A percentile compares a stretch with the other conserved stretches of the same genome.
phyloP scores from a whole-genome alignment of 345 rosid species.

The Murraya paniculata region DNA sequence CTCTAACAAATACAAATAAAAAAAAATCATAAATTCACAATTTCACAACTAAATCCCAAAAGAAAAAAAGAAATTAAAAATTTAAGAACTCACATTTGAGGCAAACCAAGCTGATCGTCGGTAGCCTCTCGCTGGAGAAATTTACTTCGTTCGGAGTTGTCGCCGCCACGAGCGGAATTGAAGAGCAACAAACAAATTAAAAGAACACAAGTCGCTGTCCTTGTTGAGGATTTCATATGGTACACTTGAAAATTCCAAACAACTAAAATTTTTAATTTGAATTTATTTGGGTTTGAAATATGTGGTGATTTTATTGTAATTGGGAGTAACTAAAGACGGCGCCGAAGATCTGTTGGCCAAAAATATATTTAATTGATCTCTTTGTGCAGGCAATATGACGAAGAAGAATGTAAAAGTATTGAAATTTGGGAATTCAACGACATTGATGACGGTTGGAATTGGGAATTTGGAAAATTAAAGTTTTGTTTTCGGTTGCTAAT shows the following conservation, averaged over 20 bases:
- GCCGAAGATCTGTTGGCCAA: background rate
- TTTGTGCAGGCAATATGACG: background rate
- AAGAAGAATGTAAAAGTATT: too few species aligned
- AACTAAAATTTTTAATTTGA: background rate
- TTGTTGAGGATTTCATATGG: slow-evolving; percentile 45
- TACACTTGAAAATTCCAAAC: slow-evolving; percentile 4
- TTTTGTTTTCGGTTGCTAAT: background rate
- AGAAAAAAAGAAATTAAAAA: background rate
- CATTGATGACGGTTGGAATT: background rate
- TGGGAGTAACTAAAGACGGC: background rate
- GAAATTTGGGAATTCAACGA: background rate
- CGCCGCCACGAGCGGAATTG: slow-evolving; percentile 39
- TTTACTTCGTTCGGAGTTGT: slow-evolving; percentile 47
- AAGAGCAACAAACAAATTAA: slow-evolving; percentile 39
- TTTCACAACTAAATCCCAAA: background rate
- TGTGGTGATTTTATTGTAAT: background rate
- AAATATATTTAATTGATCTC: background rate
- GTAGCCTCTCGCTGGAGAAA: slow-evolving; percentile 79
- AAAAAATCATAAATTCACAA: background rate
- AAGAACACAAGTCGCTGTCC: slow-evolving; percentile 23
- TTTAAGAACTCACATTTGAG: slow-evolving; percentile 53
- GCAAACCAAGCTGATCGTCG: slow-evolving; percentile 75
- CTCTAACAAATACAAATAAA: slow-evolving; percentile 41
- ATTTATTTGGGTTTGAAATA: background rate
- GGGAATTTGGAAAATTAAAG: background rate